These are phyloP conservation scores for Diplodia mutila DNA, from an alignment of 2,329 filamentous ascomycete genomes.

Conservation along the genomic window DNA sequence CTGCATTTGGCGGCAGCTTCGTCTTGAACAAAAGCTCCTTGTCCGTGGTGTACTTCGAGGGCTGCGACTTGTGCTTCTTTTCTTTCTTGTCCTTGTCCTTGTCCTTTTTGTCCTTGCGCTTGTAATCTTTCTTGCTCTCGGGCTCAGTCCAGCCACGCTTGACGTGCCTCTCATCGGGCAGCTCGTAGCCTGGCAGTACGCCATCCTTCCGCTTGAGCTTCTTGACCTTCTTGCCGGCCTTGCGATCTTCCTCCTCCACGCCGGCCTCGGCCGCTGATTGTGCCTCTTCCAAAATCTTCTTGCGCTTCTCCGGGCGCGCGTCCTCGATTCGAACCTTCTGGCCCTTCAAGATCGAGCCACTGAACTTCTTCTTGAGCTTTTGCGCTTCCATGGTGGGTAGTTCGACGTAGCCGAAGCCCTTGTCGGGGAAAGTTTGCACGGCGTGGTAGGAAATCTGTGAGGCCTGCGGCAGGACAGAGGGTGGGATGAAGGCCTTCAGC, in stretches of 20 bases:
- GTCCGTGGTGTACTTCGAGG: constrained; percentile 79
- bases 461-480: constrained; percentile 66
- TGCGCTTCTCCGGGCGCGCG: constrained; percentile 68
- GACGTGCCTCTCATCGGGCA: constrained; percentile 75
- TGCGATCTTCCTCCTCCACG: constrained; percentile 55
- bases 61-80: constrained; percentile 62
- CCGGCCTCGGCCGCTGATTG: constrained; percentile 42
- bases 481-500: constrained; percentile 71
- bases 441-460: constrained; percentile 86
- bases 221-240: constrained; percentile 49
- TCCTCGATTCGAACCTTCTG: constrained; percentile 83
- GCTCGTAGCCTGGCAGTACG: constrained; percentile 68
- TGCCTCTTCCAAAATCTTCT: constrained; percentile 40
- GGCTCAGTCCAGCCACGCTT: constrained; percentile 89
- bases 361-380: constrained; percentile 88
- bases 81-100: constrained; percentile 53
- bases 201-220: constrained; percentile 55
- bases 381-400: constrained; percentile 80
- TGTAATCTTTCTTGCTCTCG: constrained; percentile 49
- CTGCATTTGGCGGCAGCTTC: constrained; percentile 66
- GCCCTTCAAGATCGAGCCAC: constrained; percentile 83
- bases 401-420: constrained; percentile 86
- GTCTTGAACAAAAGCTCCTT: constrained; percentile 86
- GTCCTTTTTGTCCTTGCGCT: constrained; percentile 53
- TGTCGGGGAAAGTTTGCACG: constrained; percentile 86